Evolutionary conservation across 2,329 filamentous ascomycete genomes (phyloP).

Genomic region (Ceratocystis variospora): DNA sequence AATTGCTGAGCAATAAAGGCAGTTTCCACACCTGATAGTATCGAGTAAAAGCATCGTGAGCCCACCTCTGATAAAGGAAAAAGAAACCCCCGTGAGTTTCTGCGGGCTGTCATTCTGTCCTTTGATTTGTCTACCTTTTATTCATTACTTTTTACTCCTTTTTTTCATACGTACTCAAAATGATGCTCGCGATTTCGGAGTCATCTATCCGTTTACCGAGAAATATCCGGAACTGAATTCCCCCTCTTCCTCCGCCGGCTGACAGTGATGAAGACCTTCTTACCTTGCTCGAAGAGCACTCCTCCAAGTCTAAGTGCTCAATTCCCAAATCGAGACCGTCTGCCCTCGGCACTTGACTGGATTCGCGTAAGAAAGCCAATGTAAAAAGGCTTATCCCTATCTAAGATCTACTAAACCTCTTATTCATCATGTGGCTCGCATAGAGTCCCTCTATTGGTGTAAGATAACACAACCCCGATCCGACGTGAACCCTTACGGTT

Average conservation of each 20-base stretch:
- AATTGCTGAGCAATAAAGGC: neutral
- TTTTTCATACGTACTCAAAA: neutral
- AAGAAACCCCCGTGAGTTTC: neutral
- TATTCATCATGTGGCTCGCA: neutral
- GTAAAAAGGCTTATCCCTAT: neutral
- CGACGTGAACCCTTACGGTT: neutral
- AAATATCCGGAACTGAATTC: neutral
- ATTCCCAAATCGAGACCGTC: neutral
- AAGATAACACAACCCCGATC: neutral
- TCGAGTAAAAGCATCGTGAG: conserved; percentile 8
- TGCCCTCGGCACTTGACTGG: neutral
- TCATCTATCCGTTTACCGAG: conserved; percentile 3
- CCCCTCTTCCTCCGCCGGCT: neutral
- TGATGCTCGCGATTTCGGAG: neutral
- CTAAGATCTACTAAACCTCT: neutral
- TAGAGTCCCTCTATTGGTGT: neutral
- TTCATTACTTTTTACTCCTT: neutral
- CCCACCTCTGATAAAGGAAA: neutral
- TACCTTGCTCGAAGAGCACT: neutral
- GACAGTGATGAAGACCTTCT: neutral
- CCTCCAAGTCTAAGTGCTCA: neutral
- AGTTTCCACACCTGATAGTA: conserved; percentile 13
- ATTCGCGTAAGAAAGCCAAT: neutral
- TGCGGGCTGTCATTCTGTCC: neutral
- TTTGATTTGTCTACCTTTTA: neutral